Conservation (phyloP, 1,284 basidiomycete species). For the Leccinum subspadiceum region DNA sequence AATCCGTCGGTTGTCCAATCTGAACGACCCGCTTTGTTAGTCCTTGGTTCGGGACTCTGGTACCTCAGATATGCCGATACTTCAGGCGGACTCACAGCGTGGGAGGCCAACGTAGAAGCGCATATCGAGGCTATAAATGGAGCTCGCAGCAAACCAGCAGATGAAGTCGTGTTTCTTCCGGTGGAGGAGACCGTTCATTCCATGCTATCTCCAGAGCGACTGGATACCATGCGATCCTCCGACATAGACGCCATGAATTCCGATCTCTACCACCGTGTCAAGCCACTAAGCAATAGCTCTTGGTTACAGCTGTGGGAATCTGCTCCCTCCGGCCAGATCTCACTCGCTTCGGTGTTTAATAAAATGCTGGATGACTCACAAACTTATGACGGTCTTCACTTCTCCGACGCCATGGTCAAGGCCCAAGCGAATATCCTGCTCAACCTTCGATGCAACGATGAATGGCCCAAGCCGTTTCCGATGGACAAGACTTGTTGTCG, state of each 20-base stretch:
- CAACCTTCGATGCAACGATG: constrained; percentile 81
- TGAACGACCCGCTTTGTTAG: constrained; percentile 58
- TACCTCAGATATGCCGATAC: constrained; percentile 70
- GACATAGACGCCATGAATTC: constrained; percentile 90
- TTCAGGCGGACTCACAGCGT: constrained; percentile 73
- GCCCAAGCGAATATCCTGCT: constrained; percentile 77
- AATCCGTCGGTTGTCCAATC: constrained; percentile 18
- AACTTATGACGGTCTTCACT: constrained; percentile 85
- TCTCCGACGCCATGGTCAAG: constrained; percentile 59
- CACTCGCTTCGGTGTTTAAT: constrained; percentile 77
- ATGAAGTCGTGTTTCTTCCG: constrained; percentile 74
- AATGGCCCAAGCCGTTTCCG: constrained; percentile 65
- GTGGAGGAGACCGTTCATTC: constrained; percentile 62
- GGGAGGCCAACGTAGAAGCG: constrained; percentile 71
- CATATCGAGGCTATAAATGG: constrained; percentile 52
- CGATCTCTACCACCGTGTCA: constrained; percentile 70
- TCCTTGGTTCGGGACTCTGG: constrained; percentile 86
- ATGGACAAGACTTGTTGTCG: constrained; percentile 84
- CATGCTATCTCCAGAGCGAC: constrained; percentile 64
- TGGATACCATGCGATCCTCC: constrained; percentile 63
- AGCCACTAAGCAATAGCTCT: constrained; percentile 37
- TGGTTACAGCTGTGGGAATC: constrained; percentile 30
- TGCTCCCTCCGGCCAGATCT: constrained; percentile 41
- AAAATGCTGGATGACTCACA: constrained; percentile 67
- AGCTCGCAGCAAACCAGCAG: constrained; percentile 48